Conservation (phyloP, 805 yeast species). For the Candida mattraensis region DNA sequence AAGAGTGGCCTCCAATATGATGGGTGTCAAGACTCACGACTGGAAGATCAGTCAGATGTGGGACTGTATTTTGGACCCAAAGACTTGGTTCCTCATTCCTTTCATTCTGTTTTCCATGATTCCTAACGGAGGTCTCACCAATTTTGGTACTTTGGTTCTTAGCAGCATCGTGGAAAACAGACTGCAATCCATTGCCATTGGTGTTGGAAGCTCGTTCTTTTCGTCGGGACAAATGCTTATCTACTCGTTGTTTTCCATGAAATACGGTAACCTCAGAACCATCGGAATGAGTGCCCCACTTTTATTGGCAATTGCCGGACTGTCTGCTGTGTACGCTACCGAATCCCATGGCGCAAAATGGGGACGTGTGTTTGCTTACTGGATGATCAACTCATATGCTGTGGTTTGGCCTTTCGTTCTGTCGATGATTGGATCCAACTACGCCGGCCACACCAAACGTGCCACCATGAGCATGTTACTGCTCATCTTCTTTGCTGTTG, state of each 20-base stretch:
- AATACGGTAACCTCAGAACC: slow-evolving; percentile 21
- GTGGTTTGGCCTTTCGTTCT: slow-evolving; percentile 29
- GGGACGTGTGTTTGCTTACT: slow-evolving; percentile 33
- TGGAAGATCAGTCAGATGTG: slow-evolving; percentile 27
- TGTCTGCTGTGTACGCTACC: slow-evolving; percentile 28
- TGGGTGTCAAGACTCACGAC: slow-evolving; percentile 30
- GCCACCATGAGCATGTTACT: slow-evolving; percentile 42
- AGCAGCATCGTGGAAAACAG: slow-evolving; percentile 19
- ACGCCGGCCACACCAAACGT: slow-evolving; percentile 56
- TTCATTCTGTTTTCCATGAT: slow-evolving; percentile 28
- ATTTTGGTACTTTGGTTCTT: slow-evolving; percentile 30
- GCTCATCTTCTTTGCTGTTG: slow-evolving; percentile 50
- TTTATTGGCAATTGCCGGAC: slow-evolving; percentile 27
- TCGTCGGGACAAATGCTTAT: slow-evolving; percentile 26
- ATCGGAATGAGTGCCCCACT: slow-evolving; percentile 25
- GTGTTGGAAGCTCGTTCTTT: slow-evolving; percentile 25
- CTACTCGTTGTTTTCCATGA: slow-evolving; percentile 15
- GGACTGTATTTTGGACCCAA: slow-evolving; percentile 25
- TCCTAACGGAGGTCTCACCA: slow-evolving; percentile 33
- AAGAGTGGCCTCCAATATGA: slow-evolving; percentile 30
- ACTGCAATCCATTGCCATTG: slow-evolving; percentile 19
- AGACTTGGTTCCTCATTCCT: slow-evolving; percentile 22
- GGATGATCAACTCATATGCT: slow-evolving; percentile 33
- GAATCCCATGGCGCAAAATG: slow-evolving; percentile 27
- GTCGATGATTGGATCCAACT: slow-evolving; percentile 34